A percentile compares a stretch with the other conserved stretches of the same genome.
phyloP scores from a whole-genome alignment of 495 filamentous ascomycete genomes.

The Neurospora sp. region DNA sequence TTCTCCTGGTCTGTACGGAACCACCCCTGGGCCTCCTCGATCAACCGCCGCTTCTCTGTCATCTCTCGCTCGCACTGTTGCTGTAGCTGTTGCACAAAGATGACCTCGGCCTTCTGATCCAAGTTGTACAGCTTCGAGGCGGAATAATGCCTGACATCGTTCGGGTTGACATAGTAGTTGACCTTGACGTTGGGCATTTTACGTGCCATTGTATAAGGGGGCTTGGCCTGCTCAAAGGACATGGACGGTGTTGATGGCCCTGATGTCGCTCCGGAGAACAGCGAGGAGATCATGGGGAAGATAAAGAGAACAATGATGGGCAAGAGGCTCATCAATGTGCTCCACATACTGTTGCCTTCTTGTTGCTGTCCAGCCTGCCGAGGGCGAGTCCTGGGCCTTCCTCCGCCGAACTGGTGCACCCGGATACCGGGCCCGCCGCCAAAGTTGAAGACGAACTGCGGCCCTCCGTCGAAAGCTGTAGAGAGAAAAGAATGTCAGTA shows the following conservation, averaged over 20 bases:
- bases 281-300: conserved; percentile 70
- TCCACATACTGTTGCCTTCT: conserved; percentile 38
- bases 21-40: conserved; percentile 80
- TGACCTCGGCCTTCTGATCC: conserved; percentile 65
- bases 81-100: conserved; percentile 54
- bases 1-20: conserved; percentile 71
- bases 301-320: conserved; percentile 84
- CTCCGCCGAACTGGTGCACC: conserved; percentile 79
- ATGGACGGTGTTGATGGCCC: conserved; percentile 54
- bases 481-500: conserved; percentile 1
- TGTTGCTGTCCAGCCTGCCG: conserved; percentile 51
- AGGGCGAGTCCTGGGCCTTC: conserved; percentile 56
- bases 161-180: conserved; percentile 76
- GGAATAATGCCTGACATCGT: conserved; percentile 60
- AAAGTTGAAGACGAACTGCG: conserved; percentile 86
- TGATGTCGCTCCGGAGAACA: conserved; percentile 55
- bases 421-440: conserved; percentile 72
- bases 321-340: conserved; percentile 55
- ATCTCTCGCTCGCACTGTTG: conserved; percentile 65
- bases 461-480: conserved; percentile 55
- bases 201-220: conserved; percentile 63
- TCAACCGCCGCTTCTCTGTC: conserved; percentile 48
- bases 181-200: conserved; percentile 60
- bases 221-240: conserved; percentile 54
- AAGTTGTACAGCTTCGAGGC: conserved; percentile 56